Conservation (phyloP, 495 filamentous ascomycete genomes). For the Penicillium lagena region DNA sequence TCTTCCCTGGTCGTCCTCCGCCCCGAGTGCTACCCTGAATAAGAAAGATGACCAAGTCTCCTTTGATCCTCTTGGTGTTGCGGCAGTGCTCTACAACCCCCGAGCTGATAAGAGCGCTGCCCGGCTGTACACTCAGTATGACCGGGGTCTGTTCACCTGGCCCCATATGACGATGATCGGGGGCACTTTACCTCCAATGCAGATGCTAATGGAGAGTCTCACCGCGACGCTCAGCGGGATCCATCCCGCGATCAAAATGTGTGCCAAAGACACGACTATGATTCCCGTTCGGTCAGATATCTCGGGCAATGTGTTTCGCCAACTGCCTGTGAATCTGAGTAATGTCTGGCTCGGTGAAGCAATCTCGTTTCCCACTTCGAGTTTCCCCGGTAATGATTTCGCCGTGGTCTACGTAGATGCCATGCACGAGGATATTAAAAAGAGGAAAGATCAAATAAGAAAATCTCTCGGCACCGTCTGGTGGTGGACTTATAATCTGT, state of each 20-base stretch:
- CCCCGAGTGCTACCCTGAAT: not conserved
- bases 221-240: constrained; percentile 15
- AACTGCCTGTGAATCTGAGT: constrained; percentile 18
- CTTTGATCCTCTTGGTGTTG: constrained; percentile 27
- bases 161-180: constrained; percentile 27
- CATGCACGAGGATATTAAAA: not conserved
- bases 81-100: constrained; percentile 22
- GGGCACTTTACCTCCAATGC: constrained; percentile 18
- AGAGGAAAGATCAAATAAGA: not conserved
- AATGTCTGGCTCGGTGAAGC: constrained; percentile 20
- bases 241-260: constrained; percentile 20
- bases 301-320: constrained; percentile 19
- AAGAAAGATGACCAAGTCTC: constrained; percentile 7
- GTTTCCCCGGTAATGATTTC: constrained; percentile 20
- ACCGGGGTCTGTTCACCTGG: constrained; percentile 20
- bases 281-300: constrained; percentile 18
- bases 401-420: constrained; percentile 13
- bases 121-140: constrained; percentile 22
- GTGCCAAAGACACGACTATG: constrained; percentile 18
- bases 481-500: constrained; percentile 7
- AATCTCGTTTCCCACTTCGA: constrained; percentile 15
- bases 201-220: constrained; percentile 23
- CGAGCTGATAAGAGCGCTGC: constrained; percentile 19
- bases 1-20: too few relatives aligned
- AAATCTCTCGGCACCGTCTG: not conserved